Base-by-base conservation (phyloP, 1,284 basidiomycete genomes). In the Ceratobasidium sp. region DNA sequence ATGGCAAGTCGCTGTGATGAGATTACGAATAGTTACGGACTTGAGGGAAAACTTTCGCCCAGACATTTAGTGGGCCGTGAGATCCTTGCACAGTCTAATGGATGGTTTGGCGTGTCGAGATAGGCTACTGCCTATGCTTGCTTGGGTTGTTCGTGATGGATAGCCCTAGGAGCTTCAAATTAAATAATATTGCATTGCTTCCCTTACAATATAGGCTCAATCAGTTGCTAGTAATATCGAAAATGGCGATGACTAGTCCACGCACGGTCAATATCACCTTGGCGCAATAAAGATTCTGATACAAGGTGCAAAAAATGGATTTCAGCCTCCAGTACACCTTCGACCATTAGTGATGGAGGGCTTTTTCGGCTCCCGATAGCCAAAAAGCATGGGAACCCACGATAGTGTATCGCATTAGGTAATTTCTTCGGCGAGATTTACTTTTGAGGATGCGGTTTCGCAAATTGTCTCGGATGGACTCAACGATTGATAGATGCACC, bases 311-410 rank as follows among this genome's bases (percentile, higher is more conserved):
- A 26, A 58, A 54, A 30, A 26, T 23, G 18, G 55, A 58, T 41
- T 28, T 58, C 35, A 35, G 16, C 30, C 16, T 11, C 16, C 14
- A 57, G 13, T 32, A 28, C 21, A 7, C 11, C 9, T 21, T 58
- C 35, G 13, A 41, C 28, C 23, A 58, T 58, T 58, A 35, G 23
- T 16, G 38, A 58, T 35, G 55, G 35, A 58, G 55, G 38, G 28
- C 55, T 58, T 35, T 6, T 21, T 55, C 52, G 52, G 28, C 55
- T 18, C 55, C 55, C 7, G 3, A n/a, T 16, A 21, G 23, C 16
- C n/a, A 35, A 18, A 18, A 26, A 58, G 16, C 55, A 58, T 58
- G 55, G 32, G 55, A 58, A 58, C 38, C 55, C 55, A 58, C 55
- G 55, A 30, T 58, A 8, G 55, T 38, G 16, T 38, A 35, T 11